Conservation (phyloP, 441 rosid species). For the Monsonia emarginata region DNA sequence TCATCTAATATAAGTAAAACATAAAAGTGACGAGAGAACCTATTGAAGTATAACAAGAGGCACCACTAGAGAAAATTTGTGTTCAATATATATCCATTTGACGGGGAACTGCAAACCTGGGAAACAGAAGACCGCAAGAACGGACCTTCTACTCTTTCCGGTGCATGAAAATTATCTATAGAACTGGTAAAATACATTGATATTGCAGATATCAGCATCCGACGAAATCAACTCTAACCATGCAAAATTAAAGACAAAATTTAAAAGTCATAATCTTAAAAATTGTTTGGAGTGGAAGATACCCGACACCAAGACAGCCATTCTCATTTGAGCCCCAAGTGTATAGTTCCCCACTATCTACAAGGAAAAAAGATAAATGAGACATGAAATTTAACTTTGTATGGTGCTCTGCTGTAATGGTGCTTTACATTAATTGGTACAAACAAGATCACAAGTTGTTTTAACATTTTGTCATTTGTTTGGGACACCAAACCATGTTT, state of each 20-base stretch:
- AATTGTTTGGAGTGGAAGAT: constrained; percentile 16
- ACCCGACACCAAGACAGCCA: constrained; percentile 93
- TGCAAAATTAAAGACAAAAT: background rate
- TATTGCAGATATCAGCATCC: constrained; percentile 6
- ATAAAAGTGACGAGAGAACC: background rate
- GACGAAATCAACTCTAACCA: constrained; percentile 6
- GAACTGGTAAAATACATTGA: constrained; percentile 37
- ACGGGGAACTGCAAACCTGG: constrained; percentile 35
- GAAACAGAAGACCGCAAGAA: constrained; percentile 46
- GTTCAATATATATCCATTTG: background rate
- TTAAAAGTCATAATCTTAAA: background rate
- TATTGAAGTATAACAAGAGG: background rate
- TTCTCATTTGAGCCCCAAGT: constrained; percentile 91
- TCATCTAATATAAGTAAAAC: constrained; percentile 4
- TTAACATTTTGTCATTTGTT: background rate
- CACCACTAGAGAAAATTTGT: background rate
- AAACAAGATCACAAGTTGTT: background rate
- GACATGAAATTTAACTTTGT: background rate
- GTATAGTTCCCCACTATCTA: constrained; percentile 69
- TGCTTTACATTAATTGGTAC: background rate
- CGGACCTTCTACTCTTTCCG: constrained; percentile 72
- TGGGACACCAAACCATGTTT: background rate
- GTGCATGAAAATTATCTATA: constrained; percentile 42
- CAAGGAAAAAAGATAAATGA: constrained; percentile 5
- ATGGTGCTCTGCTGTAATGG: background rate